These are phyloP conservation scores for Kuraishia hungarica DNA, from an alignment of 805 yeast species.

Conservation along the genomic window DNA sequence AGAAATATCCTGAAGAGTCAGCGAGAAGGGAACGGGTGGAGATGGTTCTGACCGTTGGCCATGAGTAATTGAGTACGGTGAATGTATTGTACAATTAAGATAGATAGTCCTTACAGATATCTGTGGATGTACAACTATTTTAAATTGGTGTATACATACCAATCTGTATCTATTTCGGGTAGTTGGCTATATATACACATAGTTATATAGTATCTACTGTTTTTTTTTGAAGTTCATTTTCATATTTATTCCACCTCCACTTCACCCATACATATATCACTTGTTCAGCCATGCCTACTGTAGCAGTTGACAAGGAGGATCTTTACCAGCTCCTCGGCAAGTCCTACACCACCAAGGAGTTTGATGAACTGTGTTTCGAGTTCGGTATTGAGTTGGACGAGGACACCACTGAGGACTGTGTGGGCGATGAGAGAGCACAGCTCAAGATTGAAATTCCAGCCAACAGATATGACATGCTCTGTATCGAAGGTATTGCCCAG, in stretches of 20 bases:
- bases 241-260: neutral
- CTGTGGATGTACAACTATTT: neutral
- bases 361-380: slow-evolving; percentile 95
- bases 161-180: neutral
- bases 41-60: neutral
- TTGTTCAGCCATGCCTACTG: slow-evolving; percentile 74
- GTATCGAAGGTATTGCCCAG: slow-evolving; percentile 96
- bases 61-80: neutral
- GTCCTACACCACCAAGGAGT: slow-evolving; percentile 74
- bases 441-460: slow-evolving; percentile 96
- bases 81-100: too few relatives aligned
- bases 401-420: slow-evolving; percentile 79
- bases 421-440: slow-evolving; percentile 86
- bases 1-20: neutral
- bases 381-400: slow-evolving; percentile 97
- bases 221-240: too few relatives aligned
- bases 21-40: neutral
- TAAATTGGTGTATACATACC: neutral
- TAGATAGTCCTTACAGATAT: neutral
- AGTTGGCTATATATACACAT: too few relatives aligned
- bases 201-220: neutral
- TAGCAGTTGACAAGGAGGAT: slow-evolving; percentile 91
- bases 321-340: slow-evolving; percentile 71
- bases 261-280: neutral
- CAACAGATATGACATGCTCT: slow-evolving; percentile 95